Evolutionary conservation across 2,329 filamentous ascomycete genomes (phyloP).

Genomic region (Truncatella angustata): DNA sequence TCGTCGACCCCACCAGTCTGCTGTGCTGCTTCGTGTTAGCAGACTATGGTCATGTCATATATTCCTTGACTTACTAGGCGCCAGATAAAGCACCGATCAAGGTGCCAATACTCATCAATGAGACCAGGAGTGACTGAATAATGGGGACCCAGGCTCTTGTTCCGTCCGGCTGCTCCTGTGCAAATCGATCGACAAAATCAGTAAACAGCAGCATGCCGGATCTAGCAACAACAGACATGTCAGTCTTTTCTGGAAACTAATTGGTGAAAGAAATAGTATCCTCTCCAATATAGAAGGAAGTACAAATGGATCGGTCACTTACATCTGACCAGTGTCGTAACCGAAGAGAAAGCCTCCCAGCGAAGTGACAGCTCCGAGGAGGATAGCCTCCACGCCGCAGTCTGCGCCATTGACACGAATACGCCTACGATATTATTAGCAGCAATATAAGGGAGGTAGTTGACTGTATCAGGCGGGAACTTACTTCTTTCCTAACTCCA

Average conservation of each 20-base stretch:
- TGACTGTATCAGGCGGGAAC: no score
- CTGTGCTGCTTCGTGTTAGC: conserved; percentile 29
- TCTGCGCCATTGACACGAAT: conserved; percentile 42
- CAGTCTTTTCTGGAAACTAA: no score
- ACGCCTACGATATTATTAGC: conserved; percentile 25
- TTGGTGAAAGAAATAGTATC: no score
- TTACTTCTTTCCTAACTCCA: neutral
- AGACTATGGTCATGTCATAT: neutral
- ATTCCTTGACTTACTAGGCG: conserved; percentile 33
- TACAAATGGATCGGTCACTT: no score
- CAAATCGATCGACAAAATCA: conserved; percentile 58
- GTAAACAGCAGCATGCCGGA: conserved; percentile 46
- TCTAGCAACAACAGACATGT: no score
- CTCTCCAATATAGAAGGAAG: no score
- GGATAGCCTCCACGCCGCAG: conserved; percentile 34
- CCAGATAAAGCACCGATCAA: conserved; percentile 52
- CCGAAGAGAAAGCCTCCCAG: conserved; percentile 63
- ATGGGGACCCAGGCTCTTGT: conserved; percentile 38
- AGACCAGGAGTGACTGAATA: conserved; percentile 51
- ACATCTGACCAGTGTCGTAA: conserved; percentile 54
- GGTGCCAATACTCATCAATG: conserved; percentile 54
- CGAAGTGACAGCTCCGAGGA: conserved; percentile 50
- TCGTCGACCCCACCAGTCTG: conserved; percentile 57
- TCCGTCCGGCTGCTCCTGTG: conserved; percentile 39
- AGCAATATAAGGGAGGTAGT: neutral